Evolutionary conservation across 2,329 filamentous ascomycete species (phyloP).

Genomic region (Colletotrichum camelliae): DNA sequence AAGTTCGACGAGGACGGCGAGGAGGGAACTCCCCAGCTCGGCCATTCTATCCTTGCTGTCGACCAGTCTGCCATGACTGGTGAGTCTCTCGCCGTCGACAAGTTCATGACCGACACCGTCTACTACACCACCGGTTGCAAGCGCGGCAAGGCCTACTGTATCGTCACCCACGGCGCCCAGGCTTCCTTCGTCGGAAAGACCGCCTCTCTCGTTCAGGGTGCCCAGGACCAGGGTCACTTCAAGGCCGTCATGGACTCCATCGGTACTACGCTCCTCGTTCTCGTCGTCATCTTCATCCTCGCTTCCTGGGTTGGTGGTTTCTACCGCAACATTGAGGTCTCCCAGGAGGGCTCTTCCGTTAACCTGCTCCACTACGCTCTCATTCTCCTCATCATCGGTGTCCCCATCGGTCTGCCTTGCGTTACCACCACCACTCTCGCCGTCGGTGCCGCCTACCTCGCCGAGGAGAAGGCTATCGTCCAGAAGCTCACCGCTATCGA

Average conservation of each 20-base stretch:
- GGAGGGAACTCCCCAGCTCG: slow-evolving; percentile 58
- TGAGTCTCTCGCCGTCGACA: slow-evolving; percentile 80
- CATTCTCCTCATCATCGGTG: slow-evolving; percentile 78
- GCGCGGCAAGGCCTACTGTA: slow-evolving; percentile 76
- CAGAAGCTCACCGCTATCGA: slow-evolving; percentile 83
- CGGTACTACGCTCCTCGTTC: slow-evolving; percentile 73
- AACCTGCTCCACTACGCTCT: slow-evolving; percentile 73
- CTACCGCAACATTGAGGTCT: slow-evolving; percentile 72
- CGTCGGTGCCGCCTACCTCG: slow-evolving; percentile 78
- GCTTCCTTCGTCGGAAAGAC: slow-evolving; percentile 81
- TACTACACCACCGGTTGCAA: slow-evolving; percentile 86
- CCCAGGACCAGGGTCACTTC: slow-evolving; percentile 79
- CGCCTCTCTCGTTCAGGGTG: slow-evolving; percentile 75
- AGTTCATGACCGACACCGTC: slow-evolving; percentile 77
- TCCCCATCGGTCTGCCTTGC: slow-evolving; percentile 80
- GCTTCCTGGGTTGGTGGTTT: slow-evolving; percentile 80
- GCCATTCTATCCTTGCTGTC: slow-evolving; percentile 71
- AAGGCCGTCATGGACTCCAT: slow-evolving; percentile 87
- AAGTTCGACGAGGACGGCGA: slow-evolving; percentile 66
- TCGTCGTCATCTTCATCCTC: slow-evolving; percentile 81
- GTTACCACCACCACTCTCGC: slow-evolving; percentile 80
- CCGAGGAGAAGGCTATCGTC: slow-evolving; percentile 79
- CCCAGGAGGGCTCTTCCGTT: slow-evolving; percentile 56
- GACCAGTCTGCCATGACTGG: slow-evolving; percentile 84
- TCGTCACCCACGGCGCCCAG: slow-evolving; percentile 70